Conservation (phyloP, 1,139 yeast genomes). For the Pichia sp. region DNA sequence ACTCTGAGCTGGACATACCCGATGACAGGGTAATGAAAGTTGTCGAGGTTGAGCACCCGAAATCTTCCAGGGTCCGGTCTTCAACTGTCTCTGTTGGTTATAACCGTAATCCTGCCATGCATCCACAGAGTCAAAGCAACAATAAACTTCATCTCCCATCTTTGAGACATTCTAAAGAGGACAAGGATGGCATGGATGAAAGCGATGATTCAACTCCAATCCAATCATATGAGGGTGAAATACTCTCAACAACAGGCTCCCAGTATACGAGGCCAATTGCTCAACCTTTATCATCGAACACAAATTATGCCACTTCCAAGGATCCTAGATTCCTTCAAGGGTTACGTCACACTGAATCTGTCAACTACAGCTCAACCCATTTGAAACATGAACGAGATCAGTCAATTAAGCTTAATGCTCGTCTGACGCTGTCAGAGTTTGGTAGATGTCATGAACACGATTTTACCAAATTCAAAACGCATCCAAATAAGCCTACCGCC, state of each 20-base stretch:
- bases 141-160: no score
- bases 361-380: conserved; percentile 79
- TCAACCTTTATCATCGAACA: no score
- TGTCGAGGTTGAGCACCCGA: conserved; percentile 2
- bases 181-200: no score
- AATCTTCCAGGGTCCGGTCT: conserved; percentile 9
- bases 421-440: conserved; percentile 27
- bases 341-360: conserved; percentile 27
- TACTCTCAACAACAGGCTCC: no score
- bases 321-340: conserved; percentile 6
- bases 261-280: no score
- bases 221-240: no score
- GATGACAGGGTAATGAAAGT: no score
- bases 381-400: conserved; percentile 26
- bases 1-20: conserved; percentile 22
- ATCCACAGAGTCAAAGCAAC: not conserved
- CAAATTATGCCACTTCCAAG: not conserved
- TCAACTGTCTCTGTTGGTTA: conserved; percentile 17
- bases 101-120: not conserved
- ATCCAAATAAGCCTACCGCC: conserved; percentile 22
- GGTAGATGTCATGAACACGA: conserved; percentile 32
- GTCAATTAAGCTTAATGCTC: conserved; percentile 21
- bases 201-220: no score
- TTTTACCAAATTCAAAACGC: conserved; percentile 28
- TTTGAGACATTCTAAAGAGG: no score